Evolutionary conservation across 2,329 filamentous ascomycete genomes (phyloP), one percentile per base, ranked within the genome.

Genomic region (Fonsecaea pedrosoi): DNA sequence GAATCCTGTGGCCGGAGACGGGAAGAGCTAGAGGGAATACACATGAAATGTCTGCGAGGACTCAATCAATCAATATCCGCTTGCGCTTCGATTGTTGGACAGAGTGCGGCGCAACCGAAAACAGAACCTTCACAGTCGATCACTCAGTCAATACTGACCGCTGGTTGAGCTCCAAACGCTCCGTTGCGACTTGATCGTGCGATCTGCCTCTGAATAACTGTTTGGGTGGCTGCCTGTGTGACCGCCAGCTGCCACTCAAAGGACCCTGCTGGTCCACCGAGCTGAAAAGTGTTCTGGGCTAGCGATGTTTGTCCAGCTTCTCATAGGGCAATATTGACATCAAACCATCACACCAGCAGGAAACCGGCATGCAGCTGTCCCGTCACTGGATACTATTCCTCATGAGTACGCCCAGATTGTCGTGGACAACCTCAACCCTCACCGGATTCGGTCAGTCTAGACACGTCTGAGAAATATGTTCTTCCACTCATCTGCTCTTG

Each of bases 241-340:
- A 42, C 40, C 15, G n/a, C 3, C 35, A 3, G 35, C 35, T 37
- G 35, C 35, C 35, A n/a, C 40, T 8, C 38, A 40, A 42, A 8
- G 13, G 40, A 10, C 4, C 40, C 18, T 10, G 13, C 25, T 42
- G 18, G 15, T 42, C 40, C 40, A 42, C 40, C 38, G 37, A 59
- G 56, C 56, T 59, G 56, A 59, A 59, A 59, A 40, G 5, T 48
- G 25, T 38, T 57, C 25, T 48, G 21, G 32, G 56, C 56, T 45
- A 30, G 38, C 37, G 12, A 48, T 18, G 56, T 38, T 59, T 38
- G 56, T 18, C 12, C 21, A 30, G 15, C 18, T 30, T 48, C 37
- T 21, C 25, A 59, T 59, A 42, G 56, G 56, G 38, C 56, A 59
- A 34, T 12, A 48, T 42, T 59, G 56, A 59, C 38, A 45, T 18